Percentiles rank a stretch among this genome's conserved stretches.
phyloP scores from a whole-genome alignment of 2,329 filamentous ascomycete genomes.

The Colletotrichum chlorophyti region DNA sequence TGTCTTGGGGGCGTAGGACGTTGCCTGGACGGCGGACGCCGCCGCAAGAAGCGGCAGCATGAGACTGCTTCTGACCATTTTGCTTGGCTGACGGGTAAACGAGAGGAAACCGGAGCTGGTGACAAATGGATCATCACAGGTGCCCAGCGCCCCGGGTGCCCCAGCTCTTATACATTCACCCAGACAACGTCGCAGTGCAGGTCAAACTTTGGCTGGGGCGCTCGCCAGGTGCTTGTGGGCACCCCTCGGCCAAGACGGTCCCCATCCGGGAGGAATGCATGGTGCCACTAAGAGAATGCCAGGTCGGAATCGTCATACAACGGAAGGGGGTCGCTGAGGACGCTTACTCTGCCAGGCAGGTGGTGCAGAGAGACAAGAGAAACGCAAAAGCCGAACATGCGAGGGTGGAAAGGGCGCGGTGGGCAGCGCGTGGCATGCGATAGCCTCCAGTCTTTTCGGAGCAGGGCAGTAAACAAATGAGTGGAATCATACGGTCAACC shows the following conservation, averaged over 20 bases:
- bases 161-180: slow-evolving; percentile 15
- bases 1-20: slow-evolving; percentile 34
- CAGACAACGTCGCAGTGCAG: neutral
- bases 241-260: neutral
- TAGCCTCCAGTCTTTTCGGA: neutral
- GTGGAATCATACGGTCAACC: neutral
- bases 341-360: slow-evolving; percentile 23
- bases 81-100: slow-evolving; percentile 31
- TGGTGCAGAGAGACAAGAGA: neutral
- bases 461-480: neutral
- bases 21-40: slow-evolving; percentile 37
- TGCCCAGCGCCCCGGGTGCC: neutral
- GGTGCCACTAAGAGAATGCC: neutral
- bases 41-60: slow-evolving; percentile 44
- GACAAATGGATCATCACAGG: neutral
- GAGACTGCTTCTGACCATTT: slow-evolving; percentile 44
- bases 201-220: neutral
- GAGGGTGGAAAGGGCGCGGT: slow-evolving; percentile 2
- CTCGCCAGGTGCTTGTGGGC: neutral
- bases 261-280: neutral
- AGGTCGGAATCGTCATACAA: slow-evolving; percentile 15
- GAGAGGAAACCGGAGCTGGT: slow-evolving; percentile 20
- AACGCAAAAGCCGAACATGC: neutral
- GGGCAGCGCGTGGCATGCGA: slow-evolving; percentile 12
- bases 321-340: neutral